Base-by-base conservation (phyloP, 1,139 yeast genomes). In the Yamadazyma sp. region DNA sequence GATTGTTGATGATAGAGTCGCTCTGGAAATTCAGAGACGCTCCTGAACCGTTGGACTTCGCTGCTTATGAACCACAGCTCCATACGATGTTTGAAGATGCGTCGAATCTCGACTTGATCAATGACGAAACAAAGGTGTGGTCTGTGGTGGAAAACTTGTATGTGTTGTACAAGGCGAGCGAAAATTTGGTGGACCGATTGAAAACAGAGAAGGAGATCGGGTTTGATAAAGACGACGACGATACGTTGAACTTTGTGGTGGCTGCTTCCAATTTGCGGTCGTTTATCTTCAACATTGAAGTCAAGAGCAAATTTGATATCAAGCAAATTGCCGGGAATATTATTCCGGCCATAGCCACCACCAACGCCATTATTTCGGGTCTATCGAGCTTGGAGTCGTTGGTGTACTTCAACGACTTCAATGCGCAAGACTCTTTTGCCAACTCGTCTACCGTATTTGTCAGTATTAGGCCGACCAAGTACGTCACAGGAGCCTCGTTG, bases 311-410 rank as follows among this genome's bases (percentile, higher is more conserved):
- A 49, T 94, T 94, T 54, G 96, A 88, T 46, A 79, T 86, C 47
- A 94, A 94, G 59, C 80, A 94, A 56, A 89, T 90, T 51, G 98
- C 98, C 0, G 99, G 99, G 8, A 92, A 92, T 58, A 94, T 94
- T 52, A 92, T 94, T 36, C 98, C 99, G 0, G 98, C 98, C 0
- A 90, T 94, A 51, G 98, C 98, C 10, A 92, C 98, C 1, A 92
- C 97, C 9, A 94, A 94, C 59, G 97, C 98, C 1, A 83, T 92
- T 15, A 82, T 92, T 46, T 90, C 97, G 0, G 98, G 98, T 0
- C 76, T 89, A 45, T 84, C 95, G 18, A 82, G 89, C 11, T 58
- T 90, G 40, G 82, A 80, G 38, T 84, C 90, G 0, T 62, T 87
- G 37, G 76, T 79, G 39, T 74, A 76, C 34, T 74, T 81, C 53